Evolutionary conservation across 2,329 filamentous ascomycete genomes (phyloP).

Genomic region (Epichloe amarillans): DNA sequence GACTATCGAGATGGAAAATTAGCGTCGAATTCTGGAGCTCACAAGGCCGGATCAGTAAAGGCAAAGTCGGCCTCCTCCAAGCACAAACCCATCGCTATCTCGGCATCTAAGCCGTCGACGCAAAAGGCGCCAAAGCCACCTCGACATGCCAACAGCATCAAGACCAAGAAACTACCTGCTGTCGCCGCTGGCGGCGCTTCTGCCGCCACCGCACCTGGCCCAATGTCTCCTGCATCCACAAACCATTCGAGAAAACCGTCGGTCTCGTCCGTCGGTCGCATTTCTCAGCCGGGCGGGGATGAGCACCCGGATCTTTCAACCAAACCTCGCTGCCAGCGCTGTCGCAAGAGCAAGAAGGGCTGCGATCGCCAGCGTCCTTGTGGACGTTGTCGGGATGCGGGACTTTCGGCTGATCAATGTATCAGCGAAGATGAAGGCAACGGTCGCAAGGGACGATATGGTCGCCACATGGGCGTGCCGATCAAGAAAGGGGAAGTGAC

Average conservation of each 20-base stretch:
- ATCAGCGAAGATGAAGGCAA: slow-evolving; percentile 97
- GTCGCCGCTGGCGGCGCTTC: slow-evolving; percentile 7
- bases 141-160: slow-evolving; percentile 25
- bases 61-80: slow-evolving; percentile 25
- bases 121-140: slow-evolving; percentile 30
- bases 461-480: slow-evolving; percentile 56
- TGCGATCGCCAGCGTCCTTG: slow-evolving; percentile 95
- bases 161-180: slow-evolving; percentile 39
- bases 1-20: slow-evolving; percentile 17
- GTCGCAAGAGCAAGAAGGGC: slow-evolving; percentile 98
- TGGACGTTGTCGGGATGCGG: slow-evolving; percentile 88
- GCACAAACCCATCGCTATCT: slow-evolving; percentile 21
- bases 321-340: slow-evolving; percentile 94
- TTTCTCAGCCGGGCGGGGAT: slow-evolving; percentile 54
- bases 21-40: slow-evolving; percentile 19
- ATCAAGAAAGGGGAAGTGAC: slow-evolving; percentile 42
- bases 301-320: slow-evolving; percentile 86
- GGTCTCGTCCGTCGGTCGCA: slow-evolving; percentile 41
- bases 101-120: slow-evolving; percentile 17
- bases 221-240: slow-evolving; percentile 51
- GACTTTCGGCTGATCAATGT: slow-evolving; percentile 83
- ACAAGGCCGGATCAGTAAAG: slow-evolving; percentile 28
- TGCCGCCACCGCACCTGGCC: slow-evolving; percentile 15
- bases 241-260: slow-evolving; percentile 67
- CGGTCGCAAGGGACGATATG: slow-evolving; percentile 87